Percentiles rank a stretch among this genome's conserved stretches.
These are phyloP conservation scores for Colletotrichum sp. DNA, from an alignment of 2,329 filamentous ascomycete genomes.

Conservation along the genomic window DNA sequence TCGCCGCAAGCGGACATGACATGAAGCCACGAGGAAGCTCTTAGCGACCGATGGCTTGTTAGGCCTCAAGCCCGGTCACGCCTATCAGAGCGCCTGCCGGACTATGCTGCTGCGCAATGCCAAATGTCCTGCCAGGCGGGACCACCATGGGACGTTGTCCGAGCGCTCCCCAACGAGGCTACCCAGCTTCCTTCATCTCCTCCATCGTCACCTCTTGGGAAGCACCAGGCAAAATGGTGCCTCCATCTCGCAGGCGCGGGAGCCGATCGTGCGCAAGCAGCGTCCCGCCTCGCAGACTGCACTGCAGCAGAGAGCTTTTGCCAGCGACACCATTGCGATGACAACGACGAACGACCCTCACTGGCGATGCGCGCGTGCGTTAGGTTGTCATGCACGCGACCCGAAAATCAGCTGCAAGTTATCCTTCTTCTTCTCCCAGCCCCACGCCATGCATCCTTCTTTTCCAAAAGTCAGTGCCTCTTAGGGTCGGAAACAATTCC, in stretches of 20 bases:
- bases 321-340: background rate
- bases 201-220: background rate
- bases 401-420: background rate
- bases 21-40: background rate
- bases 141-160: background rate
- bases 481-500: background rate
- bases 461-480: background rate
- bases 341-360: background rate
- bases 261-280: background rate
- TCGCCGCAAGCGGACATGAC: background rate
- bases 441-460: background rate
- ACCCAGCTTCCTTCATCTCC: background rate
- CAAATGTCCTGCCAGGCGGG: background rate
- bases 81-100: slow-evolving; percentile 1
- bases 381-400: background rate
- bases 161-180: background rate
- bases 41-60: background rate
- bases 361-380: background rate
- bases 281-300: background rate
- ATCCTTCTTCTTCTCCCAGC: background rate
- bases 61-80: background rate
- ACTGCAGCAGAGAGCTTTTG: background rate
- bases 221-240: background rate
- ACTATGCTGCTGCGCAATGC: background rate
- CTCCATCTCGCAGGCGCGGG: background rate